Evolutionary conservation across 805 yeast genomes (phyloP).

Genomic region (Soucietia sequanensis): DNA sequence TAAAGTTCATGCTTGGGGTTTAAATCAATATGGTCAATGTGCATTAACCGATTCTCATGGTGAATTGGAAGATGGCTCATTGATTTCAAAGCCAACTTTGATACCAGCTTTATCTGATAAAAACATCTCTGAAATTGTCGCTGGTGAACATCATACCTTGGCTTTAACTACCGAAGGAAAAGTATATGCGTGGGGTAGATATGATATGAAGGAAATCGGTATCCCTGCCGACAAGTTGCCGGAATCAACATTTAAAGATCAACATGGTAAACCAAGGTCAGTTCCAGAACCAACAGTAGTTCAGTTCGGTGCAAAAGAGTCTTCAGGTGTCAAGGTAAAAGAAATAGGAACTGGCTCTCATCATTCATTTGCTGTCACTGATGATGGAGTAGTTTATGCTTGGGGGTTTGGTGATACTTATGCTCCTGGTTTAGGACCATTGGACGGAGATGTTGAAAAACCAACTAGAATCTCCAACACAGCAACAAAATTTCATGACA

Average conservation of each 20-base stretch:
- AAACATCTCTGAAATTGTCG: conserved; percentile 61
- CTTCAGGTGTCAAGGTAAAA: conserved; percentile 33
- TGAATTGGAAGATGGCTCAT: conserved; percentile 80
- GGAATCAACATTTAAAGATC: conserved; percentile 69
- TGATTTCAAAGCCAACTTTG: conserved; percentile 73
- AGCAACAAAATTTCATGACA: conserved; percentile 80
- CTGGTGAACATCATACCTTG: conserved; percentile 93
- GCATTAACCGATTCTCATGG: conserved; percentile 63
- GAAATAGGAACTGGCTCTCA: conserved; percentile 83
- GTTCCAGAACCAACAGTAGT: conserved; percentile 82
- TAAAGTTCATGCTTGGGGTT: conserved; percentile 85
- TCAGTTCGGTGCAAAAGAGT: conserved; percentile 24
- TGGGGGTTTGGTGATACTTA: conserved; percentile 99
- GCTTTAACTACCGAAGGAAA: conserved; percentile 73
- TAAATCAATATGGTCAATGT: conserved; percentile 96
- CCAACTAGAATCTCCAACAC: conserved; percentile 93
- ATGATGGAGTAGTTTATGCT: conserved; percentile 80
- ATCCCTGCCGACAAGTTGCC: conserved; percentile 67
- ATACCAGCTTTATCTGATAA: conserved; percentile 63
- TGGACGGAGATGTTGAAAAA: conserved; percentile 79
- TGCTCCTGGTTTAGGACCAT: conserved; percentile 93
- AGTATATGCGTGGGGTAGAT: conserved; percentile 83
- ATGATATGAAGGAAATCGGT: conserved; percentile 93
- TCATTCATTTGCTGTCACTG: conserved; percentile 83
- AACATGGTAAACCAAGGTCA: conserved; percentile 75